Evolutionary conservation across 257 asterid species (phyloP), one percentile per base, ranked within the genome.

Genomic region (Solanum virginianum): DNA sequence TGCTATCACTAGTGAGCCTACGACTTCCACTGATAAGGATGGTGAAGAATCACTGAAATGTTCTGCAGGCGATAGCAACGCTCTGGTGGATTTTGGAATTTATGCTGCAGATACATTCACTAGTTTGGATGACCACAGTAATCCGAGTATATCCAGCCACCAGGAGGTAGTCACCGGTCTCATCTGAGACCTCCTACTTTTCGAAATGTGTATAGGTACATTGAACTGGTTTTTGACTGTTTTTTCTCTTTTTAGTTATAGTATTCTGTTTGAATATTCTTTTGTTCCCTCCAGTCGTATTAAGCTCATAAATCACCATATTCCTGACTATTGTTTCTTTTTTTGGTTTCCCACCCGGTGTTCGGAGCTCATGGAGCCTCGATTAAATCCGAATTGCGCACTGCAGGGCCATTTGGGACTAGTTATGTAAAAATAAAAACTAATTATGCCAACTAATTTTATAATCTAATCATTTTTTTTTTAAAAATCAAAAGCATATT

Each of bases 21-120:
- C 16, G n/a, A 81, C 88, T 80, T 57, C 32, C 81, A 82, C 39
- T 87, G 84, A 54, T n/a, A 41, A 32, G 65, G 86, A 74, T 17
- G 86, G 86, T 66, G 66, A 84, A 54, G 26, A 72, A 59, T 90
- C 81, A 85, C 45, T 77, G 13, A 41, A 80, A 24, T 81, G 84
- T 84, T 84, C 65, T 84, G 18, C 55, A 41, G 70, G 88, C 8
- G 49, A 85, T 68, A 72, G 84, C 57, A 20, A 63, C 86, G 90
- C 83, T 81, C 57, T 92, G 91, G 84, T 90, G 84, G 97, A 90
- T 84, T 32, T 86, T 29, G 93, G 87, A 51, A 62, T 84, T 85
- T 63, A 80, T 92, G 85, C 66, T 87, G 86, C 83, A 24, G 89
- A 70, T 29, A 84, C 59, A 77, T 84, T 84, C 80, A 86, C 89